Evolutionary conservation across 2,329 filamentous ascomycete species (phyloP), one percentile per base, ranked within the genome.

Genomic region (Colletotrichum eremochloae): DNA sequence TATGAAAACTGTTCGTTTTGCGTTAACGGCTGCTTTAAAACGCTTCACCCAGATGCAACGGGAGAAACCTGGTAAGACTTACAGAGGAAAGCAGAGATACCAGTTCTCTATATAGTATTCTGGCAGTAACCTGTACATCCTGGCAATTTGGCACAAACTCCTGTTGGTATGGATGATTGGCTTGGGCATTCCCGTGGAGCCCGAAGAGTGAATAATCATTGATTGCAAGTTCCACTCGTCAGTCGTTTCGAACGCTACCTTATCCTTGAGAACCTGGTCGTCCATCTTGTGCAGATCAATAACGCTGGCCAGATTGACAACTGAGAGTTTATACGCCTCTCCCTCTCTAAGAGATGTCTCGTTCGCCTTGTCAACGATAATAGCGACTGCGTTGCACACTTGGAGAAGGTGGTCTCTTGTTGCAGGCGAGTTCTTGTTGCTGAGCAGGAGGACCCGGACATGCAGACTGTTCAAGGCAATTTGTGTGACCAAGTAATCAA

Each of bases 201-300:
- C 68, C 12, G 68, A 71, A 2, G 68, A 71, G 11, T 71, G 68
- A n/a, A 71, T 71, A 2, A 71, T 71, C 64, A 68, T 71, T 2
- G 68, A 55, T 7, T 71, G 68, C 11, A 68, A 9, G 29, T 68
- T 71, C 68, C 68, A 71, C 14, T 68, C 64, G 12, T 71, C 68
- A 6, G n/a, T 31, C 29, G 64, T 40, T 33, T 68, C 57, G 7
- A 63, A 71, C 1, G 9, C 29, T 0, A 20, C 5, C 7, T 5
- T 3, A 3, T 24, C 24, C 24, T 33, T 20, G 5, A 20, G 15
- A 24, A 15, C 5, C 15, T 24, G 20, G 4, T 2, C 18, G 2
- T 2, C 15, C 2, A 15, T 1, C 5, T 15, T 5, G 3, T 33
- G 48, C 36, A 71, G 8, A 5, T 53, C 20, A 18, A 12, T 2